Evolutionary conservation across 257 asterid species (phyloP).

Genomic region (Solanum virginianum): DNA sequence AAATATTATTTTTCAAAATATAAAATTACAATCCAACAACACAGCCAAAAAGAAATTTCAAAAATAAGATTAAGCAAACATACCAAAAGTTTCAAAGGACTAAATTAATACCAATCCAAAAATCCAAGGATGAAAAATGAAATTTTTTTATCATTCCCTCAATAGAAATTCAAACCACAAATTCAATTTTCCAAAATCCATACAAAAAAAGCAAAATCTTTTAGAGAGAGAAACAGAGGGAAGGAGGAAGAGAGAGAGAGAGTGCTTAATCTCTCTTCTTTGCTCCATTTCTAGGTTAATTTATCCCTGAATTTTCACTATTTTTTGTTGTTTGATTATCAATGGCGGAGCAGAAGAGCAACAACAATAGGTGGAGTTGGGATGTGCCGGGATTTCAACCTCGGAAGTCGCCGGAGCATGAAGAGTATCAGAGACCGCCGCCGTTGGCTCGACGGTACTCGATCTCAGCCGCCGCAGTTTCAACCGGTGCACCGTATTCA

Average conservation of each 20-base stretch:
- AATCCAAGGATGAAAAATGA: background rate
- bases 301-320: background rate
- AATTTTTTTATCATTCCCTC: background rate
- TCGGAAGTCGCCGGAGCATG: constrained; percentile 47
- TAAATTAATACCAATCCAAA: background rate
- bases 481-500: constrained; percentile 35
- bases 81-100: background rate
- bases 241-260: background rate
- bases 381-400: constrained; percentile 93
- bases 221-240: constrained; percentile 1
- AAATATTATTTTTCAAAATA: background rate
- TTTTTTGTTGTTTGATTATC: background rate
- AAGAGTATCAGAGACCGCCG: constrained; percentile 28
- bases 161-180: constrained; percentile 1
- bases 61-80: background rate
- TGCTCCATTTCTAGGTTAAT: background rate
- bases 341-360: constrained; percentile 69
- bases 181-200: background rate
- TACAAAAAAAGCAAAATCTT: background rate
- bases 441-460: constrained; percentile 66
- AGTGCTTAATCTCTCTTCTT: background rate
- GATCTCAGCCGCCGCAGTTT: constrained; percentile 56
- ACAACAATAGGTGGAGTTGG: constrained; percentile 89
- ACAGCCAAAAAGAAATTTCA: background rate
- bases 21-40: background rate